Percentiles rank a stretch among this genome's conserved stretches.
These are phyloP conservation scores for Saussurea involucrata DNA, from an alignment of 129 eudicot species.

Conservation along the genomic window DNA sequence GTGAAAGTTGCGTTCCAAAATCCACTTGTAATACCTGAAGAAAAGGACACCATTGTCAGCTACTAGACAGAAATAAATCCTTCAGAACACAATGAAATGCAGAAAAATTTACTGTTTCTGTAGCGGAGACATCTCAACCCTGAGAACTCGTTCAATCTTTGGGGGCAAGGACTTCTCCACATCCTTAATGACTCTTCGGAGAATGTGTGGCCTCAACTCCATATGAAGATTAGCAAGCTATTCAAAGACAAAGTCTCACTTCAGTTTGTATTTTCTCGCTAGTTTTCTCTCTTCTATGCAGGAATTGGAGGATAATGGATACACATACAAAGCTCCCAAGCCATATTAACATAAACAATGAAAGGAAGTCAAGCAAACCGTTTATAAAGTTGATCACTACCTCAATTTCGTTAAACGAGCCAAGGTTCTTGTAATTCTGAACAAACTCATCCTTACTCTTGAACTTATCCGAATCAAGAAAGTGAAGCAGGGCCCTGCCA, in stretches of 20 bases:
- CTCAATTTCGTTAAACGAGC: constrained; percentile 91
- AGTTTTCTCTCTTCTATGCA: not conserved
- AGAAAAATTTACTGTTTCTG: constrained; percentile 77
- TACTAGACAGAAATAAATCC: not conserved
- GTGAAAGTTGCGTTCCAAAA: constrained; percentile 95
- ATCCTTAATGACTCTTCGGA: constrained; percentile 94
- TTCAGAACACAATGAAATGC: not conserved
- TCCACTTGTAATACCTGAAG: constrained; percentile 95
- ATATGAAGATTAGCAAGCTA: constrained; percentile 97
- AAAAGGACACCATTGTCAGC: not conserved
- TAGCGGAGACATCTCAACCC: constrained; percentile 99
- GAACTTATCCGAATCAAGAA: constrained; percentile 90
- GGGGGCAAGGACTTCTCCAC: constrained; percentile 99
- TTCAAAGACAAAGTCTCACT: not conserved
- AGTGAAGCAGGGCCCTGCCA: constrained; percentile 97
- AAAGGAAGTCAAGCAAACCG: not conserved
- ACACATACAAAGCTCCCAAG: not conserved
- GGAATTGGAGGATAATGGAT: not conserved
- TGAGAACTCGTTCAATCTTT: constrained; percentile 91
- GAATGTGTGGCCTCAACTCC: constrained; percentile 98
- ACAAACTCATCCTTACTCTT: constrained; percentile 89
- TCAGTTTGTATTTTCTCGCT: not conserved
- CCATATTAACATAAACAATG: not conserved
- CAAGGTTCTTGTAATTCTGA: constrained; percentile 93
- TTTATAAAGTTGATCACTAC: constrained; percentile 27